Conservation (phyloP, 2,329 filamentous ascomycete species). For the Allantophomopsis lycopodina region DNA sequence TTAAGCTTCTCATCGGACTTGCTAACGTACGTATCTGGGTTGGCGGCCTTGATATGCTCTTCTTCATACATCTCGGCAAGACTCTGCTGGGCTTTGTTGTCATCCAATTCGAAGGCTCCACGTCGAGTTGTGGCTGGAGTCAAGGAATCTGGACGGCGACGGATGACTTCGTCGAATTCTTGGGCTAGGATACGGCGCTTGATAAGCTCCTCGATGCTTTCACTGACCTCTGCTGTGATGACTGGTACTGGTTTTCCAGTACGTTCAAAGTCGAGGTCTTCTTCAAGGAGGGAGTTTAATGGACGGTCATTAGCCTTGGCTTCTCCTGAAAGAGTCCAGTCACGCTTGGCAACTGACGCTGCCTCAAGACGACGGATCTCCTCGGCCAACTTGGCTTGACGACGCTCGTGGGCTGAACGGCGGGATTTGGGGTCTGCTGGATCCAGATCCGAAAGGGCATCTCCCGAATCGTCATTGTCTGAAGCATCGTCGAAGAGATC, state of each 20-base stretch:
- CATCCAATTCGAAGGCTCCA: slow-evolving; percentile 61
- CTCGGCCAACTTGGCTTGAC: slow-evolving; percentile 72
- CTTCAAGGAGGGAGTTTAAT: slow-evolving; percentile 80
- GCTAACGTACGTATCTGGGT: slow-evolving; percentile 69
- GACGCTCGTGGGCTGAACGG: slow-evolving; percentile 72
- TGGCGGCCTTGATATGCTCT: slow-evolving; percentile 66
- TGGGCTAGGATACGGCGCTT: slow-evolving; percentile 82
- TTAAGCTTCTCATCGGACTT: slow-evolving; percentile 69
- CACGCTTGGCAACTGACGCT: slow-evolving; percentile 74
- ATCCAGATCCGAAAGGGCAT: slow-evolving; percentile 50
- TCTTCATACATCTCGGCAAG: slow-evolving; percentile 91
- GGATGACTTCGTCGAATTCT: slow-evolving; percentile 85
- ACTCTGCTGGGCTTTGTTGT: slow-evolving; percentile 75
- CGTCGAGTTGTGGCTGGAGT: slow-evolving; percentile 47
- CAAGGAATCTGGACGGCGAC: slow-evolving; percentile 64
- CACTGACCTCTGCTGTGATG: slow-evolving; percentile 80
- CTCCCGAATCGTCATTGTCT: slow-evolving; percentile 50
- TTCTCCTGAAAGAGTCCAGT: slow-evolving; percentile 86
- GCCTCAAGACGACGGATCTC: slow-evolving; percentile 88
- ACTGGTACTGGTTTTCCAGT: slow-evolving; percentile 90
- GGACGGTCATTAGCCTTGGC: slow-evolving; percentile 72
- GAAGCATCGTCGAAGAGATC: slow-evolving; percentile 78
- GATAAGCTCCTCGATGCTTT: slow-evolving; percentile 85
- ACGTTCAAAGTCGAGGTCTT: slow-evolving; percentile 92
- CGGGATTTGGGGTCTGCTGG: slow-evolving; percentile 59